Base-by-base conservation (phyloP, 2,329 filamentous ascomycete species). In the Aspergillus intermedius region DNA sequence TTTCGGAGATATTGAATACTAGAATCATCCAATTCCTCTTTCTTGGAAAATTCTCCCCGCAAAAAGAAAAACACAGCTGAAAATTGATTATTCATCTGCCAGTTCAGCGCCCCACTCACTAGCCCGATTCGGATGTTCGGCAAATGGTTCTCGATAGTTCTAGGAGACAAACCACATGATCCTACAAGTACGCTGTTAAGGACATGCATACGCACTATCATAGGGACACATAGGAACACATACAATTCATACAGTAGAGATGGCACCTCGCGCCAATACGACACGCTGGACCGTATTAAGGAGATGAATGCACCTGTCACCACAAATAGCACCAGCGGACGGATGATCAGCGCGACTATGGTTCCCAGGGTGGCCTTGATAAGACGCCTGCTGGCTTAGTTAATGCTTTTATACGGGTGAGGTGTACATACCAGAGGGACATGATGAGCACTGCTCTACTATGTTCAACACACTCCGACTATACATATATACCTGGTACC, bases 81-180 rank as follows among this genome's bases (percentile, higher is more conserved):
- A 12, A 9, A 37, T 17, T 37, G 34, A 37, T 37, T 37, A 37
- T 37, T 37, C 34, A 39, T 17, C 32, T 15, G 34, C 34, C 34
- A 37, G n/a, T 37, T 37, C 34, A 37, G 34, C 34, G 34, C 34
- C 34, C 34, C 34, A 37, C 17, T 7, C 34, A 37, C n/a, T 37
- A 37, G 34, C n/a, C 34, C 34, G n/a, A 37, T 15, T 17, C 34
- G 34, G 34, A 19, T 21, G 12, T 17, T 37, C 34, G 34, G 41
- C 45, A 43, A 51, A 47, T 47, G 44, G 37, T 44, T 48, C 37
- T n/a, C 22, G 41, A 42, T 30, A 30, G 25, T 30, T 30, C 28
- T 42, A 47, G 4, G 45, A 10, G 13, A 25, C 12, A 21, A 47
- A 47, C 46, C 46, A 47, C 45, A 47, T 47, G 10, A 28, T 21